A percentile compares a stretch with the other conserved stretches of the same genome.
phyloP scores from a whole-genome alignment of 176 grass and related monocot species.

The Neostapfia colusana region DNA sequence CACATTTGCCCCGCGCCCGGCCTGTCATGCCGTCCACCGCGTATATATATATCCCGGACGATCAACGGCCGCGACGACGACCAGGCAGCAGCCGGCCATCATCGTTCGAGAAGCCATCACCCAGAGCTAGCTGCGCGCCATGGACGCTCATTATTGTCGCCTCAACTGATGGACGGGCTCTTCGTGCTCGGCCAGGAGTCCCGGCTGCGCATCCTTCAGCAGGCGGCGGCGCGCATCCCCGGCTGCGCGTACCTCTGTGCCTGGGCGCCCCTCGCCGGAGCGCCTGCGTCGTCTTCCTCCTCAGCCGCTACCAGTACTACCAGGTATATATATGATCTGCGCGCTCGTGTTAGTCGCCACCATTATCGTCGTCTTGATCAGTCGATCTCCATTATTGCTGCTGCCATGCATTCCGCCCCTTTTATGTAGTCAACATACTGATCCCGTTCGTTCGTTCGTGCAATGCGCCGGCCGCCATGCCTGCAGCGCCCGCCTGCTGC shows the following conservation, averaged over 20 bases:
- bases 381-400: not conserved
- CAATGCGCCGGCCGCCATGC: constrained; percentile 8
- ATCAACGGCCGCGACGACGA: constrained; percentile 12
- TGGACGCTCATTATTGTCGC: not conserved
- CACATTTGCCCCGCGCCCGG: not conserved
- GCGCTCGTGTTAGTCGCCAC: no score
- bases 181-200: constrained; percentile 48
- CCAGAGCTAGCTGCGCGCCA: no score
- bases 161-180: constrained; percentile 33
- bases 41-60: not conserved
- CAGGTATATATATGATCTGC: no score
- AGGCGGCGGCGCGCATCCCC: constrained; percentile 45
- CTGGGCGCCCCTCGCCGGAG: constrained; percentile 29
- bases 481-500: constrained; percentile 24
- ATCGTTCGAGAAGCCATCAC: not conserved
- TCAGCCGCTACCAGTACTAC: not conserved
- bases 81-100: not conserved
- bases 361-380: no score
- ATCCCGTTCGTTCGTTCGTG: not conserved
- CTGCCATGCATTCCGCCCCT: not conserved
- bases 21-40: no score
- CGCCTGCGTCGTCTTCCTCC: not conserved
- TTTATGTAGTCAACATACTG: not conserved
- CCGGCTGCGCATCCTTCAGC: constrained; percentile 46
- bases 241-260: constrained; percentile 52